Conservation (phyloP, 2,329 filamentous ascomycete genomes). For the Claviceps quebecensis region DNA sequence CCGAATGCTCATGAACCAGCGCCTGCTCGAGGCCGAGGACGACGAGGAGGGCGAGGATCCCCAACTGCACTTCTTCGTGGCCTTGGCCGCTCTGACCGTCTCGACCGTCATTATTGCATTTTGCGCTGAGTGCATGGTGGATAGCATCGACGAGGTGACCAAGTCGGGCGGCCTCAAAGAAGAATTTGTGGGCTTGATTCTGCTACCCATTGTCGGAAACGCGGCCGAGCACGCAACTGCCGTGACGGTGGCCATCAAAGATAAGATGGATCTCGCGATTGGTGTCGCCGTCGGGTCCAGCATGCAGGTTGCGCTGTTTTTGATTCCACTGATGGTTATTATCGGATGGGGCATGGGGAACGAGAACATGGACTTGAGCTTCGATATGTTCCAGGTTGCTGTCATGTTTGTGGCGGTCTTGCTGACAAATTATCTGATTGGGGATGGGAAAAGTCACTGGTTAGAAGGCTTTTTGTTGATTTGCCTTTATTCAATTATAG, state of each 20-base stretch:
- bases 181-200: constrained; percentile 67
- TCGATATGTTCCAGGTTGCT: constrained; percentile 62
- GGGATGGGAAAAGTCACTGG: constrained; percentile 73
- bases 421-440: constrained; percentile 73
- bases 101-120: constrained; percentile 69
- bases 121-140: constrained; percentile 68
- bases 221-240: constrained; percentile 72
- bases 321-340: constrained; percentile 63
- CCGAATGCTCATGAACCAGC: constrained; percentile 28
- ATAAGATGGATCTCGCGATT: constrained; percentile 75
- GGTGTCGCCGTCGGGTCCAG: constrained; percentile 67
- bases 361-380: constrained; percentile 66
- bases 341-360: constrained; percentile 63
- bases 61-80: constrained; percentile 57
- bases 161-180: constrained; percentile 45
- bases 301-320: constrained; percentile 69
- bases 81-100: constrained; percentile 54
- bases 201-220: constrained; percentile 72
- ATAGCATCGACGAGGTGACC: constrained; percentile 56
- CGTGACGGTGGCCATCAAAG: constrained; percentile 66
- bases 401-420: constrained; percentile 34
- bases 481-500: constrained; percentile 69
- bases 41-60: constrained; percentile 65
- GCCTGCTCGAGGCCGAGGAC: constrained; percentile 26
- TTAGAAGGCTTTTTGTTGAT: constrained; percentile 65